Evolutionary conservation across 805 yeast genomes (phyloP).

Genomic region (Metschnikowia similis): DNA sequence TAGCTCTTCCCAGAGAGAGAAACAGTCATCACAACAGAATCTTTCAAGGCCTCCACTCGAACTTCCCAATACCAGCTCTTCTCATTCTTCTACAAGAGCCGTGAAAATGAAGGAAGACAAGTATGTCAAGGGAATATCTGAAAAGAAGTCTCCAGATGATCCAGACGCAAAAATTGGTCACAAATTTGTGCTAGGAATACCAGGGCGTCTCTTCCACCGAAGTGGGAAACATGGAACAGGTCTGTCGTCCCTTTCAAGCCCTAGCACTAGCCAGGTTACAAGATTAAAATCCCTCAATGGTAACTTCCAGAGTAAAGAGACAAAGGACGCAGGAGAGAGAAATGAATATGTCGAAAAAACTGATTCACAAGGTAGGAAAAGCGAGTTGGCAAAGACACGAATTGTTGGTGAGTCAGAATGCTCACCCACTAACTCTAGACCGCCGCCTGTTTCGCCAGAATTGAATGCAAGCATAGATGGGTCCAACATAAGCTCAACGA

Average conservation of each 20-base stretch:
- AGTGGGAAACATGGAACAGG: background rate
- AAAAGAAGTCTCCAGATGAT: background rate
- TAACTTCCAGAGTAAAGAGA: background rate
- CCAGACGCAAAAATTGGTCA: conserved; percentile 1
- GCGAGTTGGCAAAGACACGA: background rate
- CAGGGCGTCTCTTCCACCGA: conserved; percentile 15
- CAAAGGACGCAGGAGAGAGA: background rate
- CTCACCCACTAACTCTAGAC: background rate
- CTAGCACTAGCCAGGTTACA: background rate
- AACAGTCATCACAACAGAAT: background rate
- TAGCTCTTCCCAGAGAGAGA: background rate
- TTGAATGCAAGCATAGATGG: background rate
- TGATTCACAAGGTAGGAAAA: background rate
- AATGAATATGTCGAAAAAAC: background rate
- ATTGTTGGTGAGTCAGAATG: background rate
- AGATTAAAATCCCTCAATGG: background rate
- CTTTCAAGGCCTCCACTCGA: background rate
- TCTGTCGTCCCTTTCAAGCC: background rate
- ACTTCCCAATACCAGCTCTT: background rate
- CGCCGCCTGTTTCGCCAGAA: background rate
- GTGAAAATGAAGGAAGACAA: background rate
- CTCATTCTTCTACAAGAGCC: background rate
- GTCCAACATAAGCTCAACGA: background rate
- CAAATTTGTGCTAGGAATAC: conserved; percentile 12
- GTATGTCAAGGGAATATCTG: background rate